Conservation (phyloP, 352 stramenopile species). For the Albugo laibachii region DNA sequence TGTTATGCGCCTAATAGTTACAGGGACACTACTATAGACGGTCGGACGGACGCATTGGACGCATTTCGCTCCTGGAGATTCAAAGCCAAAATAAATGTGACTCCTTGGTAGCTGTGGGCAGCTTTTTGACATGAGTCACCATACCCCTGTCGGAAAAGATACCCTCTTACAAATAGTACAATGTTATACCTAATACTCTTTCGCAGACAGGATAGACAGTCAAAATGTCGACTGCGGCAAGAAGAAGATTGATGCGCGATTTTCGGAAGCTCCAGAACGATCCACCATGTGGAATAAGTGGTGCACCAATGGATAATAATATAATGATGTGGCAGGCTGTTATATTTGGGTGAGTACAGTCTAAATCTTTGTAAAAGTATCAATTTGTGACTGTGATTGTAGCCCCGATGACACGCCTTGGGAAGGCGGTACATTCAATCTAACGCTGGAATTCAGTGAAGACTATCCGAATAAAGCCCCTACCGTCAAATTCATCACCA, state of each 20-base stretch:
- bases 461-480: constrained; percentile 99
- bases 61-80: too few relatives aligned
- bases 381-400: constrained; percentile 22
- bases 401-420: constrained; percentile 97
- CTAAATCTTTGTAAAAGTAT: background rate
- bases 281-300: constrained; percentile 91
- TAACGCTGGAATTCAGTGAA: constrained; percentile 97
- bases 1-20: too few relatives aligned
- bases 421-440: constrained; percentile 96
- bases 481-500: constrained; percentile 95
- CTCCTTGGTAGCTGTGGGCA: too few relatives aligned
- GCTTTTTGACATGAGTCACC: too few relatives aligned
- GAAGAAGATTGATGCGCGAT: constrained; percentile 92
- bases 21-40: too few relatives aligned
- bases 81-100: too few relatives aligned
- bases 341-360: constrained; percentile 62
- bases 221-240: constrained; percentile 87
- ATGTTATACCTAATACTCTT: too few relatives aligned
- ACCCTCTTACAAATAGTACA: too few relatives aligned
- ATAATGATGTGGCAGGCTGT: constrained; percentile 94
- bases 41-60: too few relatives aligned
- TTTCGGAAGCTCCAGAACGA: constrained; percentile 97
- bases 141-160: too few relatives aligned
- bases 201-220: too few relatives aligned
- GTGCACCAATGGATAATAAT: constrained; percentile 96